Conservation (phyloP, 1,284 basidiomycete genomes). For the Porogramme epimiltina region DNA sequence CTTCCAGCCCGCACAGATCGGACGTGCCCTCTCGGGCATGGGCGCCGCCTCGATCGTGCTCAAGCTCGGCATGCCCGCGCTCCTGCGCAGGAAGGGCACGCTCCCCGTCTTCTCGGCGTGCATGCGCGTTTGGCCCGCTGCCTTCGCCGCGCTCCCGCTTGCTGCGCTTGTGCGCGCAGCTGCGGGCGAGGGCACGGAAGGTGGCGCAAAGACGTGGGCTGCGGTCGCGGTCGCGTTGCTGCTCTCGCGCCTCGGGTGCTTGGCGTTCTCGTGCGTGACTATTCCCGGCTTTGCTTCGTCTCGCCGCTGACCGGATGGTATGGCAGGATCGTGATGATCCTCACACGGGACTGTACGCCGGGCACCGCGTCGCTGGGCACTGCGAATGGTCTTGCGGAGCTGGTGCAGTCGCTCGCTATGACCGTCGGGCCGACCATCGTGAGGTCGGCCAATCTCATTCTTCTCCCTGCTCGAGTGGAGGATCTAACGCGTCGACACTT, state of each 20-base stretch:
- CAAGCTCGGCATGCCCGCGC: constrained; percentile 37
- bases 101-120: constrained; percentile 34
- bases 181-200: constrained; percentile 5
- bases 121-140: constrained; percentile 37
- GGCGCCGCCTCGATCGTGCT: constrained; percentile 39
- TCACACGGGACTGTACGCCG: constrained; percentile 57
- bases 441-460: constrained; percentile 18
- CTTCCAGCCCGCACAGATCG: constrained; percentile 58
- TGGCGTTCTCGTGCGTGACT: constrained; percentile 40
- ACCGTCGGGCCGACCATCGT: constrained; percentile 56
- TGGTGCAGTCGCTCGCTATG: constrained; percentile 55
- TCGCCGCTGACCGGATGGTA: neutral
- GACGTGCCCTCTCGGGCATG: constrained; percentile 52
- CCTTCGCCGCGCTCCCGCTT: constrained; percentile 37
- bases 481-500: neutral
- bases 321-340: constrained; percentile 58
- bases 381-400: constrained; percentile 65
- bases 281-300: neutral
- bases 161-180: constrained; percentile 33
- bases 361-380: constrained; percentile 55
- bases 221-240: constrained; percentile 36
- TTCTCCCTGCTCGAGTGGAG: constrained; percentile 12
- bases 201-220: constrained; percentile 32
- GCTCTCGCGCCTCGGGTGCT: constrained; percentile 34
- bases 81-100: constrained; percentile 36